A percentile compares a stretch with the other conserved stretches of the same genome.
Evolutionary conservation across 805 yeast genomes (phyloP).

Genomic region (Cyberlindnera mississippiensis): DNA sequence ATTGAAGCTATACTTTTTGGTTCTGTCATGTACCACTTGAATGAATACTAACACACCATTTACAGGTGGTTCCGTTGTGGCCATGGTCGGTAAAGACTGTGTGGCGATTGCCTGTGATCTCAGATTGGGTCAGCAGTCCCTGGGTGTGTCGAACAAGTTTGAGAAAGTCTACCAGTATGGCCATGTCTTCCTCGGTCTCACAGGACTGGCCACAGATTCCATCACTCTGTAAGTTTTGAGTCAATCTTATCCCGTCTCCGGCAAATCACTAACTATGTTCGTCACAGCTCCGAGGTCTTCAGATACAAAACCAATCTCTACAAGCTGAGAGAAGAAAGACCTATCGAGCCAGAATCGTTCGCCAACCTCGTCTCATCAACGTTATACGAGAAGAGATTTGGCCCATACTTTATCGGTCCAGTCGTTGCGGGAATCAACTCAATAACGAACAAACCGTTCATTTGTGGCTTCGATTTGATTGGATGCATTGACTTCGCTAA

Average conservation of each 20-base stretch:
- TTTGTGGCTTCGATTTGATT: slow-evolving; percentile 93
- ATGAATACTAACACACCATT: slow-evolving; percentile 15
- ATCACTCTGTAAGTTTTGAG: slow-evolving; percentile 52
- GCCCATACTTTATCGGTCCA: slow-evolving; percentile 97
- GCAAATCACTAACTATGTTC: slow-evolving; percentile 5
- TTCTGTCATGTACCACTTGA: neutral
- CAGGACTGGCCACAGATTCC: slow-evolving; percentile 95
- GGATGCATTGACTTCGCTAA: slow-evolving; percentile 95
- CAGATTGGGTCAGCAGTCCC: slow-evolving; percentile 88
- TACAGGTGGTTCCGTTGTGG: slow-evolving; percentile 93
- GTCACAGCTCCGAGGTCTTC: slow-evolving; percentile 54
- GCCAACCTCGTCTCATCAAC: slow-evolving; percentile 90
- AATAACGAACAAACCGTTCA: slow-evolving; percentile 77
- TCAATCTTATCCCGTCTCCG: no score
- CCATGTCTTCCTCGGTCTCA: slow-evolving; percentile 82
- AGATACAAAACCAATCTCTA: slow-evolving; percentile 83
- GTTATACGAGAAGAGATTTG: slow-evolving; percentile 85
- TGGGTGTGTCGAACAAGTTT: slow-evolving; percentile 88
- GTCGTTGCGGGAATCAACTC: slow-evolving; percentile 92
- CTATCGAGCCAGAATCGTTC: slow-evolving; percentile 88
- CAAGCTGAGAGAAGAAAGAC: slow-evolving; percentile 85
- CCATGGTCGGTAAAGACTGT: slow-evolving; percentile 98
- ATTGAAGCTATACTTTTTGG: neutral
- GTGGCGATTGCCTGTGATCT: slow-evolving; percentile 96
- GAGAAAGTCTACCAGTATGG: slow-evolving; percentile 89